phyloP scores from a whole-genome alignment of 2,329 filamentous ascomycete species.

The Lachnellula willkommii region DNA sequence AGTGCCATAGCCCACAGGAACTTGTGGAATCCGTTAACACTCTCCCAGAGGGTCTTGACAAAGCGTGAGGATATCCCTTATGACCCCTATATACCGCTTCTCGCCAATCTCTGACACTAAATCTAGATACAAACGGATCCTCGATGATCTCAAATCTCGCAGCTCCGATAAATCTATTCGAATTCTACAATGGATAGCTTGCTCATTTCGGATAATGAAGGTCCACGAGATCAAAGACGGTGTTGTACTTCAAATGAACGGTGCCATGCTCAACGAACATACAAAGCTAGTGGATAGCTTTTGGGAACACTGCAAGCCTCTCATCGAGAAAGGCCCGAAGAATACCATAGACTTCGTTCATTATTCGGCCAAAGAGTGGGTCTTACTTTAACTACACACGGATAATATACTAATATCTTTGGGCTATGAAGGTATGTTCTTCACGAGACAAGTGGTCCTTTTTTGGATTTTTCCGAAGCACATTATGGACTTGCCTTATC shows the following conservation, averaged over 20 bases:
- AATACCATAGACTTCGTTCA: constrained; percentile 14
- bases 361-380: constrained; percentile 15
- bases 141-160: constrained; percentile 1
- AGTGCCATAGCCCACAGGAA: constrained; percentile 5
- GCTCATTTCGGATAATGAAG: constrained; percentile 11
- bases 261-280: constrained; percentile 1
- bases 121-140: constrained; percentile 14
- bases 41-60: constrained; percentile 10
- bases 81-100: constrained; percentile 3
- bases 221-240: constrained; percentile 12
- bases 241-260: neutral
- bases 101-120: neutral
- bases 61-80: constrained; percentile 4
- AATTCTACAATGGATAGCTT: constrained; percentile 14
- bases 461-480: constrained; percentile 4
- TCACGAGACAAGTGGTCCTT: constrained; percentile 7
- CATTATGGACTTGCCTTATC: constrained; percentile 11
- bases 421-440: constrained; percentile 9
- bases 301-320: constrained; percentile 9
- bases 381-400: neutral
- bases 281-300: constrained; percentile 2
- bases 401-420: neutral
- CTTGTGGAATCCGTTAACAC: constrained; percentile 1
- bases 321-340: constrained; percentile 8
- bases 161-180: neutral